phyloP scores from a whole-genome alignment of 106 monocot species.

The Vanilla planifolia region DNA sequence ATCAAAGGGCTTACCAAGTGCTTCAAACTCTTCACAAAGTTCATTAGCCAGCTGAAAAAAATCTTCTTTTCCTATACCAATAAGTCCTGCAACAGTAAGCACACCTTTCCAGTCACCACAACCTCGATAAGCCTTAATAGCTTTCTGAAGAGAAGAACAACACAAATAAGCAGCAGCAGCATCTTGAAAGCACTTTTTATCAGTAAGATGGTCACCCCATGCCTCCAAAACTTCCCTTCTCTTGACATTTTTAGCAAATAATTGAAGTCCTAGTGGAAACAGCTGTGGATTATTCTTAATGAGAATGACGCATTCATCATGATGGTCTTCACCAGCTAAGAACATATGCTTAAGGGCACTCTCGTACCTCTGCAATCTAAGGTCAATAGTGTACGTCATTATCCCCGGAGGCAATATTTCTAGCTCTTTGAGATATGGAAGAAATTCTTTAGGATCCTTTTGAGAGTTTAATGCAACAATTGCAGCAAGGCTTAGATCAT shows the following conservation, averaged over 20 bases:
- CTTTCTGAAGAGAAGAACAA: constrained; percentile 64
- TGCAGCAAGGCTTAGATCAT: constrained; percentile 94
- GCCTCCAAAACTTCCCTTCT: constrained; percentile 60
- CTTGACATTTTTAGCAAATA: constrained; percentile 47
- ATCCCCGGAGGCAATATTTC: constrained; percentile 51
- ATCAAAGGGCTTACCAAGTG: constrained; percentile 78
- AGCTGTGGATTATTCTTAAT: constrained; percentile 76
- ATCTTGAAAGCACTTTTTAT: constrained; percentile 61
- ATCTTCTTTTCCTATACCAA: constrained; percentile 37
- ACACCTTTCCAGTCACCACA: constrained; percentile 91
- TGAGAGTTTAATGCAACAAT: constrained; percentile 96
- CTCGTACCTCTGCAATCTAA: constrained; percentile 65
- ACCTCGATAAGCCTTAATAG: constrained; percentile 67
- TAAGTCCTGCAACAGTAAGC: constrained; percentile 57
- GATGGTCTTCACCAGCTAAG: constrained; percentile 63
- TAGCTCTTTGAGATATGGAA: constrained; percentile 77
- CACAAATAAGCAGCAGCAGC: constrained; percentile 78
- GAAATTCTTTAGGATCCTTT: constrained; percentile 97
- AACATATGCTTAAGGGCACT: constrained; percentile 81
- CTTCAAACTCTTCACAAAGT: constrained; percentile 89
- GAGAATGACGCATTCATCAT: constrained; percentile 75
- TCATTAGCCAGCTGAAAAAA: constrained; percentile 63
- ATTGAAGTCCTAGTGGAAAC: constrained; percentile 71
- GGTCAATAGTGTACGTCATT: constrained; percentile 78
- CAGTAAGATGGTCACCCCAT: constrained; percentile 86